Conservation (phyloP, 768 basidiomycete species). For the Termitomyces sp. region DNA sequence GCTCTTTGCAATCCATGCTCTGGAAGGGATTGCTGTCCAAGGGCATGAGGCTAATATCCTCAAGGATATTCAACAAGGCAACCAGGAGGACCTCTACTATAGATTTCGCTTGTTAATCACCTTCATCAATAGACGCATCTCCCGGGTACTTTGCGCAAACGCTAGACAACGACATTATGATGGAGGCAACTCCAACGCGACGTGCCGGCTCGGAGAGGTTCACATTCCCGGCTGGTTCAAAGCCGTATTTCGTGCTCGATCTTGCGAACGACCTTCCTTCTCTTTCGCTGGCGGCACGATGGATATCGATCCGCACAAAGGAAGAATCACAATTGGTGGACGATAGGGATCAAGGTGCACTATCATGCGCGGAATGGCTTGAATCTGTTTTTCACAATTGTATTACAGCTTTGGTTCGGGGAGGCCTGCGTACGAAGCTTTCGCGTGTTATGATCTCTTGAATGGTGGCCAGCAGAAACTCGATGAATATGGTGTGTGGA, state of each 20-base stretch:
- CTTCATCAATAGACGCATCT: conserved; percentile 40
- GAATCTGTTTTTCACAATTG: neutral
- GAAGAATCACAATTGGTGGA: conserved; percentile 59
- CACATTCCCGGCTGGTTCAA: conserved; percentile 56
- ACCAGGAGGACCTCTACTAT: too few relatives aligned
- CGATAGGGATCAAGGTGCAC: conserved; percentile 54
- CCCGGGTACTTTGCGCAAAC: conserved; percentile 70
- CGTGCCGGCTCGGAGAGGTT: conserved; percentile 66
- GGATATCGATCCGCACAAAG: conserved; percentile 53
- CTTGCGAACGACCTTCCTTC: conserved; percentile 58
- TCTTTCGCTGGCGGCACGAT: conserved; percentile 60
- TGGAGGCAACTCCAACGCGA: conserved; percentile 68
- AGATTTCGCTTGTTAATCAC: neutral
- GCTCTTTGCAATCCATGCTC: too few relatives aligned
- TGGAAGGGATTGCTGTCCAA: too few relatives aligned
- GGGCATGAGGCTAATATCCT: too few relatives aligned
- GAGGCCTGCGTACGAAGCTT: conserved; percentile 54
- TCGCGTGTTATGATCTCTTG: conserved; percentile 64
- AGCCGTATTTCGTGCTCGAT: conserved; percentile 63
- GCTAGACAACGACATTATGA: conserved; percentile 58
- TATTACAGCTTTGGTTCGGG: conserved; percentile 53
- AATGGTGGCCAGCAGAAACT: conserved; percentile 60
- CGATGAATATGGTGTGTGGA: conserved; percentile 66
- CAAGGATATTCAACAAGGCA: too few relatives aligned
- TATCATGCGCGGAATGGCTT: neutral